phyloP scores from a whole-genome alignment of 78 protist species.

The Dictyostelium purpureum region DNA sequence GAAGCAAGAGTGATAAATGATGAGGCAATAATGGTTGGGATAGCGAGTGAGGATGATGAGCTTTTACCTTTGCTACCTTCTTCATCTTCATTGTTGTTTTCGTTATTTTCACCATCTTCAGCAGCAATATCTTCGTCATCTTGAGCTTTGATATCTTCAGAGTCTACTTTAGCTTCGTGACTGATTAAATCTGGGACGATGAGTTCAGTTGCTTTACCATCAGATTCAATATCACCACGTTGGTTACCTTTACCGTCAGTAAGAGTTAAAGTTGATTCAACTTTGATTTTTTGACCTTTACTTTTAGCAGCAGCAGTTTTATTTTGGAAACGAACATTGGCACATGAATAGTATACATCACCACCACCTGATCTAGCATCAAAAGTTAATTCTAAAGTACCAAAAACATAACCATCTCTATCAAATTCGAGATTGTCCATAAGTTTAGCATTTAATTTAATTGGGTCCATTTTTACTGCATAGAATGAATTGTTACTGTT shows the following conservation, averaged over 20 bases:
- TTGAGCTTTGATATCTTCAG: background rate
- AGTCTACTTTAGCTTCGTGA: background rate
- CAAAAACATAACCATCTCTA: constrained; percentile 8
- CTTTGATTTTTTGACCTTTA: background rate
- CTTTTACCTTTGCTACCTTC: background rate
- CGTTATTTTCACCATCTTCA: background rate
- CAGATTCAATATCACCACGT: background rate
- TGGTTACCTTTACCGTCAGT: constrained; percentile 20
- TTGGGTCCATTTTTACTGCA: background rate
- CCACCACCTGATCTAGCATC: constrained; percentile 71
- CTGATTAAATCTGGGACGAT: background rate
- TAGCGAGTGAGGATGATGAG: background rate
- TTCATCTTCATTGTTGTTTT: background rate
- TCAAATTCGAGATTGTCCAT: background rate
- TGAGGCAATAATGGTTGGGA: background rate
- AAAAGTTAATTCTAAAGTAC: constrained; percentile 47
- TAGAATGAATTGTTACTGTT: constrained; percentile 15
- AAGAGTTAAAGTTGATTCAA: background rate
- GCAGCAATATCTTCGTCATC: background rate
- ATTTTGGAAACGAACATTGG: constrained; percentile 39
- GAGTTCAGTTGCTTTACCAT: background rate
- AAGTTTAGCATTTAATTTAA: background rate
- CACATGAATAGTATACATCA: constrained; percentile 41
- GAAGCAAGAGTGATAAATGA: background rate
- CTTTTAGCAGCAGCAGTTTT: background rate